A percentile compares a stretch with the other conserved stretches of the same genome.
Evolutionary conservation across 2,329 filamentous ascomycete species (phyloP).

Genomic region (Curvularia spicifera): DNA sequence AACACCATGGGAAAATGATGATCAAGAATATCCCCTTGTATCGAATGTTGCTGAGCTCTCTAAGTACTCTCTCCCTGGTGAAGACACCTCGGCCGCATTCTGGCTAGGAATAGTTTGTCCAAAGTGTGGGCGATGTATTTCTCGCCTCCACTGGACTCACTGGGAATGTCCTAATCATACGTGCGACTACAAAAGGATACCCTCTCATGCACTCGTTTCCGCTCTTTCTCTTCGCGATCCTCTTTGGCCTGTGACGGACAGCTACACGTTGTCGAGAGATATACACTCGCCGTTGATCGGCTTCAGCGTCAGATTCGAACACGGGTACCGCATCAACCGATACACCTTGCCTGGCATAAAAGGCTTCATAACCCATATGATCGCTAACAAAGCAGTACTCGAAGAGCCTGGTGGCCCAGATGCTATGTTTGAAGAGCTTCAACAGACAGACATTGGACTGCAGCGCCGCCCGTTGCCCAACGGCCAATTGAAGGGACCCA

Average conservation of each 20-base stretch:
- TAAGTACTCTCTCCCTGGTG: conserved; percentile 48
- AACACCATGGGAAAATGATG: conserved; percentile 52
- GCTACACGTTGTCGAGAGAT: conserved; percentile 43
- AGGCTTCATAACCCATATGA: conserved; percentile 61
- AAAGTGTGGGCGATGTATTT: conserved; percentile 65
- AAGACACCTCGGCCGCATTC: conserved; percentile 59
- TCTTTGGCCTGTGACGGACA: conserved; percentile 43
- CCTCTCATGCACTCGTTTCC: conserved; percentile 42
- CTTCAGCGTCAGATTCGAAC: conserved; percentile 40
- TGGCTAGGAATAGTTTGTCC: conserved; percentile 72
- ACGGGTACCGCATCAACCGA: conserved; percentile 52
- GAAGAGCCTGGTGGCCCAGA: conserved; percentile 63
- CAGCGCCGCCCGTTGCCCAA: conserved; percentile 22
- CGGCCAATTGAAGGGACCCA: conserved; percentile 49
- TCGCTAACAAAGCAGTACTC: conserved; percentile 62
- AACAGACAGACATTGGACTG: conserved; percentile 50
- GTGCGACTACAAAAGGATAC: conserved; percentile 58
- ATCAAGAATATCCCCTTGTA: conserved; percentile 47
- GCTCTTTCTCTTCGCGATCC: conserved; percentile 42
- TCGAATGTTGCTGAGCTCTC: conserved; percentile 34
- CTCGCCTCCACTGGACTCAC: conserved; percentile 65
- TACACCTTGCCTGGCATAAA: conserved; percentile 58
- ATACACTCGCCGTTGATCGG: conserved; percentile 42
- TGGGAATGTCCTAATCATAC: conserved; percentile 64
- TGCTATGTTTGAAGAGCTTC: conserved; percentile 62